Base-by-base conservation (phyloP, 2,329 filamentous ascomycete genomes). In the Didymella keratinophila region DNA sequence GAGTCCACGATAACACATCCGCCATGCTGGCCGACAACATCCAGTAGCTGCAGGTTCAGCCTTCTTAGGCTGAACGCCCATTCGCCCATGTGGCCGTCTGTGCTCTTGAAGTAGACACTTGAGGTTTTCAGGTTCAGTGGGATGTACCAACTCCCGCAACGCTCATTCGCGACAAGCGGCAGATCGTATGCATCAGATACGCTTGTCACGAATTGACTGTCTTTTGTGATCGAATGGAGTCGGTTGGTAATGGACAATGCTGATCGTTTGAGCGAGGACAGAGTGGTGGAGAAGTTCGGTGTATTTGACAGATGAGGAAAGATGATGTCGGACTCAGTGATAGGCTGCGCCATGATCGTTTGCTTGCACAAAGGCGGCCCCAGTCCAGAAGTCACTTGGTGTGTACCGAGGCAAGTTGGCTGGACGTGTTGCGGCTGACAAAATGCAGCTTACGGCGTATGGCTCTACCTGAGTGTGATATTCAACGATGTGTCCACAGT, bases 111-210 rank as follows among this genome's bases (percentile, higher is more conserved):
- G 78, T 98, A 99, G 30, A 90, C 91, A 64, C 90, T 93, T 30
- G 86, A 90, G 1, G 74, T 78, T 77, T 94, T 95, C 25, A 71
- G 71, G 8, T 76, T 76, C 0, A 89, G 89, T 2, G 80, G 78
- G 25, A 98, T 90, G 75, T 98, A 98, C 95, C 95, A 99, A 77
- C 91, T 94, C 0, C 95, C 95, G 75, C 95, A 98, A 59, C 95
- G 86, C 80, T 98, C 93, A 73, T 99, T 99, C 28, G 94, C 93
- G 14, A 98, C 82, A 1, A 98, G 81, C 0, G 93, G 92, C 1
- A 94, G 80, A 3, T 70, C 64, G 65, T 82, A 86, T 0, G 83
- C 81, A 1, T 76, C 73, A 1, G 86, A 83, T 0, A 92, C 88
- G 8, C 80, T 73, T 23, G 80, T 76, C 21, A 95, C 91, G 74